Evolutionary conservation across 495 filamentous ascomycete species (phyloP).

Genomic region (Hypoxylon cercidicola): DNA sequence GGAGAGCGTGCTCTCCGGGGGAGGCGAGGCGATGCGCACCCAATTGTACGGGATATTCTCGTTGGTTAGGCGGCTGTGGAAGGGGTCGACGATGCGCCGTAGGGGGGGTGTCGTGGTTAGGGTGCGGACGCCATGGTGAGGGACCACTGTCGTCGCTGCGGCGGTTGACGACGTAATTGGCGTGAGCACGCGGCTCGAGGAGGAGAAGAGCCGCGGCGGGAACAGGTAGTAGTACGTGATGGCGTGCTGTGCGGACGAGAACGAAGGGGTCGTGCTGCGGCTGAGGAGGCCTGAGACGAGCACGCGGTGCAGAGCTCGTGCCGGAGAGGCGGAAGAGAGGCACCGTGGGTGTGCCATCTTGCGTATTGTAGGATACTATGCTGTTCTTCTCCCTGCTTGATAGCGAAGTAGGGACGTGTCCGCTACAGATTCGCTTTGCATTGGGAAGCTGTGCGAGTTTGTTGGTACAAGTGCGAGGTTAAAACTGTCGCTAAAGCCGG

Average conservation of each 20-base stretch:
- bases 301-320: conserved; percentile 41
- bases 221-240: conserved; percentile 18
- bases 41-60: conserved; percentile 63
- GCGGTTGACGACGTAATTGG: not conserved
- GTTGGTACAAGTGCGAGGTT: too few species aligned
- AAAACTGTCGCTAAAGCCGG: too few species aligned
- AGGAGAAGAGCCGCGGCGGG: conserved; percentile 19
- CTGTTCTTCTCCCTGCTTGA: not conserved
- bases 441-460: too few species aligned
- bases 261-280: conserved; percentile 14
- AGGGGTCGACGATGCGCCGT: conserved; percentile 14
- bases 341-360: conserved; percentile 38
- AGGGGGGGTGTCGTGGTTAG: conserved; percentile 32
- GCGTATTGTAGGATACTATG: too few species aligned
- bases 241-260: conserved; percentile 22
- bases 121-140: conserved; percentile 23
- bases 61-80: conserved; percentile 51
- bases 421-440: too few species aligned
- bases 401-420: too few species aligned
- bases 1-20: conserved; percentile 53
- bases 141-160: not conserved
- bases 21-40: conserved; percentile 66
- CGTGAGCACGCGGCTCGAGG: conserved; percentile 11
- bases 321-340: conserved; percentile 35
- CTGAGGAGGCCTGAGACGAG: conserved; percentile 35